Evolutionary conservation across 768 basidiomycete species (phyloP).

Genomic region (Termitomyces sp.): DNA sequence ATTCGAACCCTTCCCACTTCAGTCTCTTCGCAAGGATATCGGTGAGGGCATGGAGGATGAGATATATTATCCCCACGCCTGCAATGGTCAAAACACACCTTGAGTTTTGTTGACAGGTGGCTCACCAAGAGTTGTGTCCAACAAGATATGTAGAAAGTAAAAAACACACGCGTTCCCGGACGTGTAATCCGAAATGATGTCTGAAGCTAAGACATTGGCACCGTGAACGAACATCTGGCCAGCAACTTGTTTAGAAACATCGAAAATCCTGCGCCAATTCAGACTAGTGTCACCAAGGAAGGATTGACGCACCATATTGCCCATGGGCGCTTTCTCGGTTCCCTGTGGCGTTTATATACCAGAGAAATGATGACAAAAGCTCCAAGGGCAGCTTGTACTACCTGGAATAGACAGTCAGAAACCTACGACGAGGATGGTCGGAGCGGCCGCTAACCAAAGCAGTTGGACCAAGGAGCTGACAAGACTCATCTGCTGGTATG

Average conservation of each 20-base stretch:
- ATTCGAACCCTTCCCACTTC: slow-evolving; percentile 70
- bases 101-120: background rate
- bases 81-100: background rate
- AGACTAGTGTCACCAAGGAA: slow-evolving; percentile 5
- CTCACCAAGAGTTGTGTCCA: slow-evolving; percentile 90
- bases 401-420: slow-evolving; percentile 51
- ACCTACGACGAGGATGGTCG: slow-evolving; percentile 34
- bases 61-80: slow-evolving; percentile 85
- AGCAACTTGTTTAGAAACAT: slow-evolving; percentile 87
- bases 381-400: slow-evolving; percentile 88
- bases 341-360: slow-evolving; percentile 84
- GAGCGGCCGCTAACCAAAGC: slow-evolving; percentile 34
- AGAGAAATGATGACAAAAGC: slow-evolving; percentile 83
- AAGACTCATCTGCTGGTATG: slow-evolving; percentile 45
- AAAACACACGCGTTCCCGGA: slow-evolving; percentile 83
- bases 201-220: slow-evolving; percentile 75
- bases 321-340: slow-evolving; percentile 85
- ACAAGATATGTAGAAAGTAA: slow-evolving; percentile 89
- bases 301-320: slow-evolving; percentile 68
- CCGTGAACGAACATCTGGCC: slow-evolving; percentile 82
- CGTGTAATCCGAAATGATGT: slow-evolving; percentile 62
- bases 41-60: slow-evolving; percentile 61
- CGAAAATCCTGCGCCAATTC: slow-evolving; percentile 65
- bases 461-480: slow-evolving; percentile 47
- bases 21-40: slow-evolving; percentile 60